phyloP scores from a whole-genome alignment of 768 basidiomycete species.

The Baorangia bicolor region DNA sequence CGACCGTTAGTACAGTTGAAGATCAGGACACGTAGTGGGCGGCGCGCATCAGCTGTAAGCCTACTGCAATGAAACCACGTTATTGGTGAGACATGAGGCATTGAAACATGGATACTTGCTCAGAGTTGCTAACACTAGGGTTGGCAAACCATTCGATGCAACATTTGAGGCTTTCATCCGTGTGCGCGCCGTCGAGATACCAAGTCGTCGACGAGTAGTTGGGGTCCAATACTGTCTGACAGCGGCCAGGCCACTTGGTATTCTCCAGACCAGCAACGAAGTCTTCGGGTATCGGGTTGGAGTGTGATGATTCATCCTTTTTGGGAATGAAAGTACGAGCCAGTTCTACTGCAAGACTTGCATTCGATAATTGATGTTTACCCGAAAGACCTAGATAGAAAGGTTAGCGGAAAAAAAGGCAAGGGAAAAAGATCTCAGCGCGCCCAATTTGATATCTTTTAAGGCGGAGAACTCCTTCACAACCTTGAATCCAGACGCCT shows the following conservation, averaged over 20 bases:
- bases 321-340: constrained; percentile 59
- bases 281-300: constrained; percentile 42
- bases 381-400: constrained; percentile 71
- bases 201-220: constrained; percentile 55
- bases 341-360: constrained; percentile 77
- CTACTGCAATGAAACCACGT: background rate
- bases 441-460: constrained; percentile 61
- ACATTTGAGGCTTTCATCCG: constrained; percentile 81
- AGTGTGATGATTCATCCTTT: constrained; percentile 17
- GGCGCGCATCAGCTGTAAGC: constrained; percentile 19
- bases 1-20: constrained; percentile 97
- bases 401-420: background rate
- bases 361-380: constrained; percentile 83
- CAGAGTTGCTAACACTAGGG: constrained; percentile 50
- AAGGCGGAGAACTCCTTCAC: constrained; percentile 54
- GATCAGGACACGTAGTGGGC: constrained; percentile 59
- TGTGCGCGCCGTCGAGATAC: constrained; percentile 97
- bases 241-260: constrained; percentile 92
- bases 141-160: constrained; percentile 88
- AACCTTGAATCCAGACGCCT: constrained; percentile 71
- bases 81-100: constrained; percentile 1
- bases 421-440: constrained; percentile 5
- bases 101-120: constrained; percentile 16
- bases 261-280: constrained; percentile 64
- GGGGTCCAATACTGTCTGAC: constrained; percentile 78